Evolutionary conservation across 2,329 filamentous ascomycete species (phyloP).

Genomic region (Alternaria novae-zelandiae): DNA sequence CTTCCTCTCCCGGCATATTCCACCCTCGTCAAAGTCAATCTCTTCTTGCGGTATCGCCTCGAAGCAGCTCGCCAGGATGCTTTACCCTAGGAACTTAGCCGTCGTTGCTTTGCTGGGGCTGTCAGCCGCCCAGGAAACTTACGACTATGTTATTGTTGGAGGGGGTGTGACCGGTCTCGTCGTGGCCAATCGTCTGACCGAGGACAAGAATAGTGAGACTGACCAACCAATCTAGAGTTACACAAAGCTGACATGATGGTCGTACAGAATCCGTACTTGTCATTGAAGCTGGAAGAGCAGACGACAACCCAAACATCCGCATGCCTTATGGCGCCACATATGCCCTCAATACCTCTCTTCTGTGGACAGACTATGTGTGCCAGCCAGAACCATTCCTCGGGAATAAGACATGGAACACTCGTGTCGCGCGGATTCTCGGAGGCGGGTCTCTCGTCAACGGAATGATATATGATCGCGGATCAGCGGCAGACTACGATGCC

Average conservation of each 20-base stretch:
- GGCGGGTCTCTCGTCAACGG: slow-evolving; percentile 41
- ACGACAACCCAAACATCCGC: slow-evolving; percentile 31
- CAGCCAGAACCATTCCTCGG: slow-evolving; percentile 28
- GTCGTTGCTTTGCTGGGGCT: slow-evolving; percentile 21
- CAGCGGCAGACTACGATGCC: slow-evolving; percentile 54
- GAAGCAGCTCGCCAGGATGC: slow-evolving; percentile 22
- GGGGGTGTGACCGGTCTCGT: slow-evolving; percentile 35
- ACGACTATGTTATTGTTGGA: slow-evolving; percentile 37
- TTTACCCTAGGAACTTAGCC: slow-evolving; percentile 19
- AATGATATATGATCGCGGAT: slow-evolving; percentile 47
- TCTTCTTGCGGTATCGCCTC: background rate
- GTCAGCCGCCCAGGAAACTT: slow-evolving; percentile 22
- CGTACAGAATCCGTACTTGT: slow-evolving; percentile 33
- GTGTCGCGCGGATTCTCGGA: slow-evolving; percentile 29
- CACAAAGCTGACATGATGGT: background rate
- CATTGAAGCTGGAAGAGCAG: slow-evolving; percentile 32
- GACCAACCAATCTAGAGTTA: background rate
- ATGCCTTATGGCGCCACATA: slow-evolving; percentile 31
- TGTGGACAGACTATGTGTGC: slow-evolving; percentile 24
- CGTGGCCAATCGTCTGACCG: slow-evolving; percentile 32
- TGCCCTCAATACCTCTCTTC: slow-evolving; percentile 24
- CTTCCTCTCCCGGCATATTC: background rate
- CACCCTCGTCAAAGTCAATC: background rate
- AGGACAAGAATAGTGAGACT: slow-evolving; percentile 16
- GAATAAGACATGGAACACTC: slow-evolving; percentile 22